These are phyloP conservation scores for Apiotrichum laibachii DNA, from an alignment of 1,284 basidiomycete species.

Conservation along the genomic window DNA sequence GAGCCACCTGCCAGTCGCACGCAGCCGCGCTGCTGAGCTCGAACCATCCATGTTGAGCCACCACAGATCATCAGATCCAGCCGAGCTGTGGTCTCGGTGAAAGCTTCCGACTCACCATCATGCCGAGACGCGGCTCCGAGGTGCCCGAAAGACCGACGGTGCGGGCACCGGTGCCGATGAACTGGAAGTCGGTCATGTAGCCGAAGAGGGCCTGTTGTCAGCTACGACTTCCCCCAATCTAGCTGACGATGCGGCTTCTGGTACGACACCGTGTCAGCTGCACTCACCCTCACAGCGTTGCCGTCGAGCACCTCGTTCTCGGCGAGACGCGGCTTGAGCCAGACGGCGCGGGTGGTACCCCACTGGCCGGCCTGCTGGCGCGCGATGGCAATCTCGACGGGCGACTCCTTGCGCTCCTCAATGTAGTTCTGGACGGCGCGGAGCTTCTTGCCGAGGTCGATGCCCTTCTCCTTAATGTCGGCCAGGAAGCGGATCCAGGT, in stretches of 20 bases:
- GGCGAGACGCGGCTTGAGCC: conserved; percentile 67
- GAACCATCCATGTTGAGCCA: no score
- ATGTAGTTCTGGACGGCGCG: conserved; percentile 52
- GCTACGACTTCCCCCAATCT: no score
- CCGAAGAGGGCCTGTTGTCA: conserved; percentile 70
- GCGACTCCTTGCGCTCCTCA: conserved; percentile 67
- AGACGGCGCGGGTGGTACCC: conserved; percentile 62
- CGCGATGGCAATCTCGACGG: conserved; percentile 60
- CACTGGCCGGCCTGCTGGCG: conserved; percentile 16
- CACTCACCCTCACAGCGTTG: conserved; percentile 71
- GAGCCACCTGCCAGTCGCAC: no score
- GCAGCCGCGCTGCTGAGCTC: no score
- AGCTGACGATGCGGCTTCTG: no score
- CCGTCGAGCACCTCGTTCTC: conserved; percentile 60
- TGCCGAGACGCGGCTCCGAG: conserved; percentile 56
- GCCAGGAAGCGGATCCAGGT: conserved; percentile 47
- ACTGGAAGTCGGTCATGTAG: conserved; percentile 79
- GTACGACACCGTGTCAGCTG: no score
- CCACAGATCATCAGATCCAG: no score
- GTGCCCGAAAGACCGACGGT: conserved; percentile 62
- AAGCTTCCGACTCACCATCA: conserved; percentile 53
- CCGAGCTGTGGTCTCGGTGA: no score
- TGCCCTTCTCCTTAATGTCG: conserved; percentile 16
- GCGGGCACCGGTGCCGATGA: conserved; percentile 66
- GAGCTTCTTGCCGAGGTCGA: conserved; percentile 23